Evolutionary conservation across 1,139 yeast species (phyloP).

Genomic region (Wickerhamomyces sp.): DNA sequence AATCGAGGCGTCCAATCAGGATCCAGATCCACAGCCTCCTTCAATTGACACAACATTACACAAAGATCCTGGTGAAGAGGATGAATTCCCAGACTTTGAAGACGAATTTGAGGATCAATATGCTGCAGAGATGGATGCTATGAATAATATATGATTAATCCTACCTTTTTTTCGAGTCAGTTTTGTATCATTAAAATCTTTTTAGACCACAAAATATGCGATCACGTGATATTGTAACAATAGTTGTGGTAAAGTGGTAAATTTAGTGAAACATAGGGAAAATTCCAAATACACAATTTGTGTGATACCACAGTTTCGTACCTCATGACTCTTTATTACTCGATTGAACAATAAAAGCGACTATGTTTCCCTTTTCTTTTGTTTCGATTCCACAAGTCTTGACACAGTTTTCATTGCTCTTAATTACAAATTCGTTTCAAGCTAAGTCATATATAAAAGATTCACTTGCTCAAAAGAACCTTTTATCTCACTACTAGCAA

Average conservation of each 20-base stretch:
- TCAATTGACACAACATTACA: not conserved
- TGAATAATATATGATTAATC: constrained; percentile 12
- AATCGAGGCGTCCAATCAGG: not conserved
- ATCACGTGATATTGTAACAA: not conserved
- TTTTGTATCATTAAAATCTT: not conserved
- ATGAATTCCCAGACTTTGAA: constrained; percentile 8
- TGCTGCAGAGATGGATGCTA: constrained; percentile 21
- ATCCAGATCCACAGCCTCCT: not conserved
- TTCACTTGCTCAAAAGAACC: no score
- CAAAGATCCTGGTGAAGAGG: constrained; percentile 2
- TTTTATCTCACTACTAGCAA: no score
- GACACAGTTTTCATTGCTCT: no score
- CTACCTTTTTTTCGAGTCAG: not conserved
- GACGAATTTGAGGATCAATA: constrained; percentile 7
- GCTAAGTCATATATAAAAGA: not conserved
- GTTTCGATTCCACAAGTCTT: no score
- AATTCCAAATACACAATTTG: not conserved
- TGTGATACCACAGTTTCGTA: not conserved
- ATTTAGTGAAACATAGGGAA: no score
- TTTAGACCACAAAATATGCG: not conserved
- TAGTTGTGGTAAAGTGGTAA: no score
- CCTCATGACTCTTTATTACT: not conserved
- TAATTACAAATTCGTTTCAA: not conserved
- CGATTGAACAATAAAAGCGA: constrained; percentile 1
- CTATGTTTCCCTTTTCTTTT: not conserved